Evolutionary conservation across 2,329 filamentous ascomycete species (phyloP).

Genomic region (Bisporella sp.): DNA sequence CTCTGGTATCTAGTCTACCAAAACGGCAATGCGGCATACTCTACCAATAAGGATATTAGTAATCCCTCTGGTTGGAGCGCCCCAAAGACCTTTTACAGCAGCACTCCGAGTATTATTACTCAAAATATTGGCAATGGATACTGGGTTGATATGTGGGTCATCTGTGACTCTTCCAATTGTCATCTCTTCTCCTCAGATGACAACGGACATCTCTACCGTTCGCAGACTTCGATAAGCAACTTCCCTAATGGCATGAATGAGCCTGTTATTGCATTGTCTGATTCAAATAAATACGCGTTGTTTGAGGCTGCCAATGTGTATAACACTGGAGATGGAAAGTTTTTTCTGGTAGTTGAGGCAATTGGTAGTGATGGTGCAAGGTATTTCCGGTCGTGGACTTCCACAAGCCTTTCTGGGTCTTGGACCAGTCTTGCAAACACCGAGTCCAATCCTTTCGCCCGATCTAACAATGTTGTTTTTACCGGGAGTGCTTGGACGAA

Average conservation of each 20-base stretch:
- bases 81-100: constrained; percentile 28
- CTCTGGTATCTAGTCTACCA: constrained; percentile 35
- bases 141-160: constrained; percentile 38
- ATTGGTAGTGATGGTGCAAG: constrained; percentile 28
- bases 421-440: constrained; percentile 31
- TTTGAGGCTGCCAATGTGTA: constrained; percentile 34
- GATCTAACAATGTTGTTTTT: constrained; percentile 31
- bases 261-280: constrained; percentile 28
- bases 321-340: constrained; percentile 21
- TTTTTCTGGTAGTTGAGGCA: constrained; percentile 33
- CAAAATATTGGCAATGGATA: constrained; percentile 29
- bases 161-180: constrained; percentile 31
- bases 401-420: constrained; percentile 24
- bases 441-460: constrained; percentile 31
- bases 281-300: constrained; percentile 22
- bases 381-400: constrained; percentile 35
- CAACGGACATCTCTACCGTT: constrained; percentile 34
- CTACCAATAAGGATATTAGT: constrained; percentile 33
- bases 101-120: constrained; percentile 27
- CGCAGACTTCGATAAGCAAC: constrained; percentile 25
- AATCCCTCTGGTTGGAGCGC: constrained; percentile 34
- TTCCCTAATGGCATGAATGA: constrained; percentile 32
- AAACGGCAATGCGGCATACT: constrained; percentile 36
- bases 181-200: constrained; percentile 35
- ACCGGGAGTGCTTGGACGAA: constrained; percentile 29